phyloP scores from a whole-genome alignment of 495 filamentous ascomycete species.

The Sporormia fimetaria region DNA sequence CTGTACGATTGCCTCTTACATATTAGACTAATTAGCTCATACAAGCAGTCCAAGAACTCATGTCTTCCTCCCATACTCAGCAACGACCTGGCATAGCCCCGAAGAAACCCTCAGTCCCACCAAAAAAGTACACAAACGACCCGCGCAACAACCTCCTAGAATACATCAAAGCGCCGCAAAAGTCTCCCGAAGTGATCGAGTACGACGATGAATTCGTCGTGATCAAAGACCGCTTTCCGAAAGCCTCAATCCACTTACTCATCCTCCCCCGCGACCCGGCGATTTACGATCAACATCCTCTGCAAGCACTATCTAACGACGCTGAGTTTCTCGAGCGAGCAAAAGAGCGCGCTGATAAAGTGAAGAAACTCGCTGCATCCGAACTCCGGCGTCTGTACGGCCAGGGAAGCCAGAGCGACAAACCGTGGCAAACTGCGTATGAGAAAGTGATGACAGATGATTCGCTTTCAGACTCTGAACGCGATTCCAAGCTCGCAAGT shows the following conservation, averaged over 20 bases:
- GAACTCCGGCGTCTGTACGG: slow-evolving; percentile 69
- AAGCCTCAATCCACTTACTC: slow-evolving; percentile 66
- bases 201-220: slow-evolving; percentile 61
- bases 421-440: slow-evolving; percentile 36
- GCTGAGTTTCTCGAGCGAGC: slow-evolving; percentile 56
- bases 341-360: slow-evolving; percentile 45
- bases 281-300: slow-evolving; percentile 57
- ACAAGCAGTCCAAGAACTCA: slow-evolving; percentile 53
- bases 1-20: slow-evolving; percentile 8
- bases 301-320: slow-evolving; percentile 61
- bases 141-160: slow-evolving; percentile 53
- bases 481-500: slow-evolving; percentile 30
- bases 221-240: slow-evolving; percentile 76
- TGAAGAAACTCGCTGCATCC: slow-evolving; percentile 53
- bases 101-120: slow-evolving; percentile 32
- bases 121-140: neutral
- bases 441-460: slow-evolving; percentile 33
- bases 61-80: slow-evolving; percentile 32
- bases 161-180: slow-evolving; percentile 58
- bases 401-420: slow-evolving; percentile 48
- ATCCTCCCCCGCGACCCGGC: slow-evolving; percentile 63
- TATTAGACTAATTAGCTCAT: slow-evolving; percentile 1
- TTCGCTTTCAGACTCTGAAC: slow-evolving; percentile 17
- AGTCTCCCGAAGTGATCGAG: slow-evolving; percentile 59
- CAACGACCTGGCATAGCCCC: slow-evolving; percentile 8